Base-by-base conservation (phyloP, 345 rosid species). In the Gossypium stocksii region DNA sequence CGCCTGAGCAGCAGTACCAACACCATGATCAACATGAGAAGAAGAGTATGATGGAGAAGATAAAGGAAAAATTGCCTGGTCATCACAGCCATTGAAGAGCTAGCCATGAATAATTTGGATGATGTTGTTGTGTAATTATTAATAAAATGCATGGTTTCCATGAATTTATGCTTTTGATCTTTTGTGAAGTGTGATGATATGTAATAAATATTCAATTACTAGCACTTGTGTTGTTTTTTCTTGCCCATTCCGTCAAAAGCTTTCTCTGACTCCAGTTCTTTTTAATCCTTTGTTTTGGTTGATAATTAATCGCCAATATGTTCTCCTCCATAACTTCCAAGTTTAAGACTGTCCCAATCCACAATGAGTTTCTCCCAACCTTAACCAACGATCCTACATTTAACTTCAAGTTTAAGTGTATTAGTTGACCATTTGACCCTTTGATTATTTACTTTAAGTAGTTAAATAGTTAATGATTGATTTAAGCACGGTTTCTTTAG, bases 1-100 rank as follows among this genome's bases (percentile, higher is more conserved):
- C 29, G 3, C 51, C 61, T 10, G 75, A 7, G 5, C 72, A 63
- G 20, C 77, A 70, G 25, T 48, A 51, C 56, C 86, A 78, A 2
- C 17, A 41, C 2, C 89, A 57, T 22, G 84, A 80, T 2, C 20
- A 44, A 1, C 92, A 86, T 54, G 90, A 89, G 89, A 94, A 88
- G 92, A 94, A 90, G 76, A 80, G 91, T 58, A 6, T 89, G 61
- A 76, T 86, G 48, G 97, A 94, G 84, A 91, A 94, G 85, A 91
- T 91, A 63, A 90, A 90, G 76, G 97, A 89, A 11, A 91, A 85
- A 25, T 78, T 94, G 34, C 97, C 97, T 0, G 96, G 96, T 29
- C 87, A 86, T 69, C 86, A 82, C 44, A 72, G 9, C 82, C 81
- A 83, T 22, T 77, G 51, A 64, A 10, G 25, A 65, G 15, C 13